These are phyloP conservation scores for Amylocystis lapponica DNA, from an alignment of 768 basidiomycete species.

Conservation along the genomic window DNA sequence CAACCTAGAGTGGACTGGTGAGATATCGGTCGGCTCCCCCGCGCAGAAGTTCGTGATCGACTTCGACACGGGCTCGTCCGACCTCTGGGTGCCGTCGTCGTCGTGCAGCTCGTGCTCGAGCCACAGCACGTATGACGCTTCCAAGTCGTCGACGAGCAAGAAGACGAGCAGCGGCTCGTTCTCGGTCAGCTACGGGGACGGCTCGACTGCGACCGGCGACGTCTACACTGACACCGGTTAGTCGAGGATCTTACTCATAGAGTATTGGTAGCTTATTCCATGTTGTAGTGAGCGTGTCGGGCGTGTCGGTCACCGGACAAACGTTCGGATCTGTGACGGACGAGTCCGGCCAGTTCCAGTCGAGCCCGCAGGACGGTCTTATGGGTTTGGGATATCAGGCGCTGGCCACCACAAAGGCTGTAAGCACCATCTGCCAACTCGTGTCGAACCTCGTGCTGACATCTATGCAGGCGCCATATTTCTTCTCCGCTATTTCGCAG, in stretches of 20 bases:
- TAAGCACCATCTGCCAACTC: constrained; percentile 6
- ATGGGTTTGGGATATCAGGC: constrained; percentile 32
- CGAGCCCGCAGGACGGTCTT: constrained; percentile 33
- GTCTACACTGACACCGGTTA: constrained; percentile 13
- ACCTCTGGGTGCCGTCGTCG: constrained; percentile 11
- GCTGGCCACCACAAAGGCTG: constrained; percentile 9
- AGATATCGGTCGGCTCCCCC: constrained; percentile 34
- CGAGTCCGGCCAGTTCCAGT: constrained; percentile 29
- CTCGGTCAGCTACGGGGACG: constrained; percentile 15
- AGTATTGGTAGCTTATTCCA: neutral
- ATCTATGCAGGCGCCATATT: neutral
- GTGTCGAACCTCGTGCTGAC: constrained; percentile 5
- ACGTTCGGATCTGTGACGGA: constrained; percentile 37
- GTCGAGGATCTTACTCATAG: neutral
- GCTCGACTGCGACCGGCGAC: constrained; percentile 11
- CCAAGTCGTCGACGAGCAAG: constrained; percentile 9
- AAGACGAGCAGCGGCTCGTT: constrained; percentile 14
- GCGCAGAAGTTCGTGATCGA: constrained; percentile 32
- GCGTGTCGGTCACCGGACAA: constrained; percentile 32
- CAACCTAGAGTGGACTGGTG: constrained; percentile 35
- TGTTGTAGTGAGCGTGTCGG: constrained; percentile 10
- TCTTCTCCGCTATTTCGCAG: neutral
- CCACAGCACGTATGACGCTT: constrained; percentile 7
- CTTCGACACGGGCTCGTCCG: constrained; percentile 29
- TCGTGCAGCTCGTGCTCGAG: constrained; percentile 6